Evolutionary conservation across 2,329 filamentous ascomycete species (phyloP).

Genomic region (Fusarium beomiforme): DNA sequence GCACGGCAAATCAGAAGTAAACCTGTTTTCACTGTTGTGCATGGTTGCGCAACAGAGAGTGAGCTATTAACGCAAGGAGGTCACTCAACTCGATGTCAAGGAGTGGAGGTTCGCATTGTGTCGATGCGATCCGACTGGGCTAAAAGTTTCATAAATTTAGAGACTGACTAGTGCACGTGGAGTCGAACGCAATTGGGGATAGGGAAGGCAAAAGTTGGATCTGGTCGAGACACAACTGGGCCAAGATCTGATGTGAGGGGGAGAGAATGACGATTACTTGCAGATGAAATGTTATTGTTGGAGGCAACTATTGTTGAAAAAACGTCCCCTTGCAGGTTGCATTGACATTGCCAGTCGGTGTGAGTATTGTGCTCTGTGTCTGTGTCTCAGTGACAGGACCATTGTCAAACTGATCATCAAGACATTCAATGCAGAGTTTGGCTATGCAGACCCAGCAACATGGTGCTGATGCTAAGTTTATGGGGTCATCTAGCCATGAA

Average conservation of each 20-base stretch:
- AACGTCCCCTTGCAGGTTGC: slow-evolving; percentile 8
- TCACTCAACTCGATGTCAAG: not conserved
- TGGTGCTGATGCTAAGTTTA: slow-evolving; percentile 18
- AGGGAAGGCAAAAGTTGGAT: slow-evolving; percentile 18
- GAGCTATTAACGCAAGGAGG: slow-evolving; percentile 24
- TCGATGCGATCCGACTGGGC: slow-evolving; percentile 22
- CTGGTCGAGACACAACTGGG: slow-evolving; percentile 22
- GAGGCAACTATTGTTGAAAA: not conserved
- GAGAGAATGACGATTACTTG: slow-evolving; percentile 20
- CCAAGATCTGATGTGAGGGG: slow-evolving; percentile 31
- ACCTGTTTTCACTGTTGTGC: slow-evolving; percentile 13
- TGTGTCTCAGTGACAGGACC: not conserved
- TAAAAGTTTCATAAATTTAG: slow-evolving; percentile 26
- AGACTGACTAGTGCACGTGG: slow-evolving; percentile 38
- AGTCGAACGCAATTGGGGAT: slow-evolving; percentile 18
- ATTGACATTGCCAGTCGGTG: not conserved
- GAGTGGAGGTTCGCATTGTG: slow-evolving; percentile 4
- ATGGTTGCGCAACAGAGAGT: slow-evolving; percentile 15
- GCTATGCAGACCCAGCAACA: slow-evolving; percentile 9
- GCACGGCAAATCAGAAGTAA: not conserved
- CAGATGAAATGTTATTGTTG: not conserved
- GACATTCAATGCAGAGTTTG: not conserved
- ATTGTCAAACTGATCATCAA: not conserved
- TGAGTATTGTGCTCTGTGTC: not conserved
- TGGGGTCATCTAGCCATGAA: slow-evolving; percentile 11